phyloP scores from a whole-genome alignment of 768 basidiomycete genomes.

The Trametes cingulata region DNA sequence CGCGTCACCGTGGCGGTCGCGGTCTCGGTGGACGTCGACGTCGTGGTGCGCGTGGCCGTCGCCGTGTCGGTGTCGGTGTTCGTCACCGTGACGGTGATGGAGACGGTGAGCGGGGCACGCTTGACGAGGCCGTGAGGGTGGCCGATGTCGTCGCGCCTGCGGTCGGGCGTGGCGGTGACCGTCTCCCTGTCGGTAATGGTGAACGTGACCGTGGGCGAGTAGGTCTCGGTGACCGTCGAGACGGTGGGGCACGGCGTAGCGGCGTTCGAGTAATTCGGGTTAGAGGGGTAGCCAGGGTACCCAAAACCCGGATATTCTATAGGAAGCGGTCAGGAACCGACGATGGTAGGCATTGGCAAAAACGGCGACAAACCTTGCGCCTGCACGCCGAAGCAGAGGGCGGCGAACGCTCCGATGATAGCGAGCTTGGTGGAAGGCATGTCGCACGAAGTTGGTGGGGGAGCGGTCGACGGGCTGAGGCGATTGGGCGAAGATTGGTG shows the following conservation, averaged over 20 bases:
- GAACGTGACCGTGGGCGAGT: neutral
- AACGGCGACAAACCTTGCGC: conserved; percentile 1
- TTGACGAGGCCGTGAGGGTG: neutral
- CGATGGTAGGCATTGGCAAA: neutral
- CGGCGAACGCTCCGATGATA: conserved; percentile 1
- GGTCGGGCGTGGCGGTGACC: neutral
- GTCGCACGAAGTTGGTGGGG: too few species aligned
- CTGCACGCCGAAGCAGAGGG: conserved; percentile 4
- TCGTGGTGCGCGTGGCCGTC: neutral
- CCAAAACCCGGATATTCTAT: neutral
- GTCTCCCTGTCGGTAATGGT: neutral
- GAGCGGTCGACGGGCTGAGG: neutral
- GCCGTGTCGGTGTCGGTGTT: neutral
- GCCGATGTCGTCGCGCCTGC: neutral
- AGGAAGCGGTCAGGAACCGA: neutral
- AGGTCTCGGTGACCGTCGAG: neutral
- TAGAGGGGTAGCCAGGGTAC: conserved; percentile 2
- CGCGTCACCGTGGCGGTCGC: neutral
- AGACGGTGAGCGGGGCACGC: neutral
- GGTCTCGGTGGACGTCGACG: neutral
- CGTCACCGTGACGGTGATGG: neutral
- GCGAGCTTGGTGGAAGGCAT: conserved; percentile 9
- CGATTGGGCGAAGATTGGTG: neutral
- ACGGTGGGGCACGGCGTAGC: neutral
- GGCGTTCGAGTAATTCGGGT: neutral